A percentile compares a stretch with the other conserved stretches of the same genome.
Evolutionary conservation across 768 basidiomycete genomes (phyloP).

Genomic region (Crassisporium funariophilum): DNA sequence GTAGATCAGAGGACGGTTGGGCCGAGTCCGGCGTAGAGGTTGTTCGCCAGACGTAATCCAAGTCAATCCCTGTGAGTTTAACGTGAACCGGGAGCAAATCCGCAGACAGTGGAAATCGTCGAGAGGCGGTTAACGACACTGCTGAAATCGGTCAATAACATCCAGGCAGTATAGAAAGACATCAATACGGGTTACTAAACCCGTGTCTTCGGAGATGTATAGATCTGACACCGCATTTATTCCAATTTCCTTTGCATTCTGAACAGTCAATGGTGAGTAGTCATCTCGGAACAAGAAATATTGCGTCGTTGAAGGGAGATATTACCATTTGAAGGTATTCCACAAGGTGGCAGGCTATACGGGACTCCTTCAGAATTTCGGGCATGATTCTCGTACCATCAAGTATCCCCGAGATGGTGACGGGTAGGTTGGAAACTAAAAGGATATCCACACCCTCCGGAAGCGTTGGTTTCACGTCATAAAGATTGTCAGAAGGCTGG

Average conservation of each 20-base stretch:
- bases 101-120: conserved; percentile 28
- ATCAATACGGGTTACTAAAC: conserved; percentile 31
- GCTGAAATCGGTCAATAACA: too few relatives aligned
- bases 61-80: conserved; percentile 21
- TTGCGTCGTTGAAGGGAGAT: neutral
- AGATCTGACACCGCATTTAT: conserved; percentile 58
- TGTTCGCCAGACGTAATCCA: conserved; percentile 28
- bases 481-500: conserved; percentile 26
- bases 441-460: conserved; percentile 50
- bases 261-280: conserved; percentile 5
- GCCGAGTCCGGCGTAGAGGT: conserved; percentile 1
- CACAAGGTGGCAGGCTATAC: conserved; percentile 49
- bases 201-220: conserved; percentile 46
- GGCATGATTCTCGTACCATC: conserved; percentile 44
- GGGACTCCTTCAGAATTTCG: conserved; percentile 48
- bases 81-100: conserved; percentile 11
- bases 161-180: too few relatives aligned
- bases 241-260: conserved; percentile 66
- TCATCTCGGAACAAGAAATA: conserved; percentile 11
- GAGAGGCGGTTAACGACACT: conserved; percentile 45
- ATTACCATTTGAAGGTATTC: conserved; percentile 52
- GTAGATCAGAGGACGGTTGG: neutral
- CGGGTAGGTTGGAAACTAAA: conserved; percentile 47
- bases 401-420: conserved; percentile 57
- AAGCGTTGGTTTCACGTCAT: conserved; percentile 36